Percentiles rank a stretch among this genome's conserved stretches.
phyloP scores from a whole-genome alignment of 495 filamentous ascomycete species.

The Penicillium tannophilum region DNA sequence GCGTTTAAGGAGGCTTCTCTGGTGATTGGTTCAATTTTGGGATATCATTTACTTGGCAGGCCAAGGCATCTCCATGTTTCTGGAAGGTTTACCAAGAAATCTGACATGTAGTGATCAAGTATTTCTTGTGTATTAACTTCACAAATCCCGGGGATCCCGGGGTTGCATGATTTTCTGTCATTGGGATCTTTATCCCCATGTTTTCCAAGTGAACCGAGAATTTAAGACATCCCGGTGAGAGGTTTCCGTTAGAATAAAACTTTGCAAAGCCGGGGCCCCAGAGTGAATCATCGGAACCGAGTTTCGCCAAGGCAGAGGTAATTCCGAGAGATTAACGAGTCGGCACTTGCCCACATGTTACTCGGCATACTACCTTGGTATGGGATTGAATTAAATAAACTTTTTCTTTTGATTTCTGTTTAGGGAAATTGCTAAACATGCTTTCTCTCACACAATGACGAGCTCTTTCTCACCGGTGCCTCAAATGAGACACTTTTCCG shows the following conservation, averaged over 20 bases:
- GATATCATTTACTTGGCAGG: no score
- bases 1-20: no score
- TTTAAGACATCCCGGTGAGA: not conserved
- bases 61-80: not conserved
- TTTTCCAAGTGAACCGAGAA: not conserved
- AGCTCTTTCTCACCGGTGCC: not conserved
- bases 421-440: no score
- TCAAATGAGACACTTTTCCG: not conserved
- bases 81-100: not conserved
- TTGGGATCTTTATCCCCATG: not conserved
- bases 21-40: no score
- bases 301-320: not conserved
- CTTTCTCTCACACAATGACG: no score
- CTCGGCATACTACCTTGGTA: not conserved
- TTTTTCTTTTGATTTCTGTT: no score
- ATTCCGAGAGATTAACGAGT: not conserved
- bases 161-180: not conserved
- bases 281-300: not conserved
- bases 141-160: not conserved
- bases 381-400: not conserved
- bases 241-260: constrained; percentile 1
- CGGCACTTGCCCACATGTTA: not conserved
- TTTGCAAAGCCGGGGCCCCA: not conserved
- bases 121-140: not conserved
- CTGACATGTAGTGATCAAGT: not conserved